Evolutionary conservation across 225 moss, liverwort and hornwort species (phyloP), one percentile per base, ranked within the genome.

Genomic region (Climacium dendroides): DNA sequence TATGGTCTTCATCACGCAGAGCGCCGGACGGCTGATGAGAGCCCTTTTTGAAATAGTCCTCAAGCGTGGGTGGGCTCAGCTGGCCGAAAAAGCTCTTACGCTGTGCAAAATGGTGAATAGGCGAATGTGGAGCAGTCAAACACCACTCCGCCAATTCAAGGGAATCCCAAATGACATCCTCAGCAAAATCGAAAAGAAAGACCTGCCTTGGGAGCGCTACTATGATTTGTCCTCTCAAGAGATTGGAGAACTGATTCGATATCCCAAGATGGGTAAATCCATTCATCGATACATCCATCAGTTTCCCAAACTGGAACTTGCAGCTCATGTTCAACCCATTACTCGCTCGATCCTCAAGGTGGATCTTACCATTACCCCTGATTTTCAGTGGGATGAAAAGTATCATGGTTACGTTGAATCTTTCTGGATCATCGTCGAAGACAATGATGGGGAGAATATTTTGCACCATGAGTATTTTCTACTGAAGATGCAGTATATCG

Each of bases 51-150:
- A 98, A 93, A 98, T 98, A 85, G 97, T 98, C 66, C 93, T 98
- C 24, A 98, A 98, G 88, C 93, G 97, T 86, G 97, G 97, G 35
- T 98, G 97, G 97, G 95, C 96, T n/a, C 97, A 96, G 85, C 86
- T 97, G 91, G 96, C 96, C 61, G 97, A 97, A 88, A 97, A 97
- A 91, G 97, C 96, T 37, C 91, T 97, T n/a, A 95, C 96, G 28
- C 89, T 97, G 48, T 97, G 97, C 85, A 97, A 97, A 92, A 97
- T 97, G 97, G 97, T 97, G 55, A 95, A 91, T 88, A 92, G 96
- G 87, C 95, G 96, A 74, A 97, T 97, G 97, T 97, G 97, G 97
- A 97, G 96, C 90, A 97, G 97, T 89, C 97, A 97, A 89, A 97
- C 96, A 41, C 97, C 97, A 34, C 92, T 97, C 53, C 95, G 97